A percentile compares a stretch with the other conserved stretches of the same genome.
Conservation (phyloP, 192 early-diverging fungal species). For the Coemansia aciculifera region DNA sequence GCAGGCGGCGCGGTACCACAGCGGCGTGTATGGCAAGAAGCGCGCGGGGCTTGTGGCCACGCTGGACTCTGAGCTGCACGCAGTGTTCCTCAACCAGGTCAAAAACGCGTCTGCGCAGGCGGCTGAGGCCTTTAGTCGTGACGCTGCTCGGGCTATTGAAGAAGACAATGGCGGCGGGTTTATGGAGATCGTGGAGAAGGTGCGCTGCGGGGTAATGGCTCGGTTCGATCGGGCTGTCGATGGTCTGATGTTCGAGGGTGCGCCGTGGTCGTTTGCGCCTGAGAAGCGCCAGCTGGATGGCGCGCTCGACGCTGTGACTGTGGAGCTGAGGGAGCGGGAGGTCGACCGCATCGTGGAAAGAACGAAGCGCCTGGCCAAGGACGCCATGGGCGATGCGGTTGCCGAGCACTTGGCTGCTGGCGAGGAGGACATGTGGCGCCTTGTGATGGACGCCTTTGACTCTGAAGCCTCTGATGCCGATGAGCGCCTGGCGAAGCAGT, state of each 20-base stretch:
- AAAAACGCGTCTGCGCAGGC: slow-evolving; percentile 81
- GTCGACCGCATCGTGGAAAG: slow-evolving; percentile 32
- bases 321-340: slow-evolving; percentile 41
- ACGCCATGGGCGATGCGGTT: slow-evolving; percentile 69
- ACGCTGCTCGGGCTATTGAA: slow-evolving; percentile 52
- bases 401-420: slow-evolving; percentile 70
- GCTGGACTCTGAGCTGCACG: slow-evolving; percentile 73
- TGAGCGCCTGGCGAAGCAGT: slow-evolving; percentile 35
- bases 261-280: slow-evolving; percentile 33
- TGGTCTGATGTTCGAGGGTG: slow-evolving; percentile 20
- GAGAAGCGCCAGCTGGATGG: slow-evolving; percentile 29
- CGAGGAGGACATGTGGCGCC: slow-evolving; percentile 66
- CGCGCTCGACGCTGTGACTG: slow-evolving; percentile 30
- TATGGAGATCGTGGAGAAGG: slow-evolving; percentile 41
- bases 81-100: slow-evolving; percentile 83
- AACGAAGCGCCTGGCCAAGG: slow-evolving; percentile 32
- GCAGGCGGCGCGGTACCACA: slow-evolving; percentile 87
- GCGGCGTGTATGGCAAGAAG: slow-evolving; percentile 85
- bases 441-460: slow-evolving; percentile 63
- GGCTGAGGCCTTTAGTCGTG: slow-evolving; percentile 64
- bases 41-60: slow-evolving; percentile 76
- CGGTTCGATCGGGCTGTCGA: slow-evolving; percentile 24
- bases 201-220: slow-evolving; percentile 21
- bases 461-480: slow-evolving; percentile 58
- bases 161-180: slow-evolving; percentile 56